These are phyloP conservation scores for Aureobasidium musti DNA, from an alignment of 2,329 filamentous ascomycete genomes.

Conservation along the genomic window DNA sequence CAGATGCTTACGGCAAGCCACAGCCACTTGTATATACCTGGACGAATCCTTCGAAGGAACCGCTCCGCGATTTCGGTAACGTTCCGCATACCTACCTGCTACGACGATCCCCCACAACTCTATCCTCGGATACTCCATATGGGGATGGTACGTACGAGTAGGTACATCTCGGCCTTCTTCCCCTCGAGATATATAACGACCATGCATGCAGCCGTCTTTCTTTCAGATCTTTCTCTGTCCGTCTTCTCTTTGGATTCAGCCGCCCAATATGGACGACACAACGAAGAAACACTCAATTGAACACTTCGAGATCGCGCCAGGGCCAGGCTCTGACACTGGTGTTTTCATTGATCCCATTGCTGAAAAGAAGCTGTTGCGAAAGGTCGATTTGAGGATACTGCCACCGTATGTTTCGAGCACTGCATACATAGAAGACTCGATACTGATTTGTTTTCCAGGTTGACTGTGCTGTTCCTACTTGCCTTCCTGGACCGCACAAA, in stretches of 20 bases:
- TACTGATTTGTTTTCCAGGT: conserved; percentile 8
- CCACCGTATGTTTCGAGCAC: conserved; percentile 40
- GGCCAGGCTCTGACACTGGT: not conserved
- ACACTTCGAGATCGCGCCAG: conserved; percentile 1
- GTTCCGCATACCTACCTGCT: conserved; percentile 5
- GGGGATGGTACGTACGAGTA: not conserved
- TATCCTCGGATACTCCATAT: conserved; percentile 1
- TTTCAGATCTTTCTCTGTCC: not conserved
- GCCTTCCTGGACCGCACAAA: conserved; percentile 51
- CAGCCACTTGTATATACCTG: not conserved
- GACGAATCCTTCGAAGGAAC: conserved; percentile 16
- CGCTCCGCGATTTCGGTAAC: conserved; percentile 3
- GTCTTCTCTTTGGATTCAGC: not conserved
- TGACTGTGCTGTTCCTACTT: conserved; percentile 51
- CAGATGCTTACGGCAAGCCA: not conserved
- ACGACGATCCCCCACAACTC: conserved; percentile 20
- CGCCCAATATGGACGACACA: not conserved
- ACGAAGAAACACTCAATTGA: conserved; percentile 22
- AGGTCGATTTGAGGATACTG: conserved; percentile 53
- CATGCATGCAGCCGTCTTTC: not conserved
- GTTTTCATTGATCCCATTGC: conserved; percentile 7
- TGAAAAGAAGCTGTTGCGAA: conserved; percentile 52
- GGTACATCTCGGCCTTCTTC: not conserved
- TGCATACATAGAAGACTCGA: not conserved
- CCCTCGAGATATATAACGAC: not conserved